Evolutionary conservation across 2,329 filamentous ascomycete genomes (phyloP).

Genomic region (Cytospora piceae): DNA sequence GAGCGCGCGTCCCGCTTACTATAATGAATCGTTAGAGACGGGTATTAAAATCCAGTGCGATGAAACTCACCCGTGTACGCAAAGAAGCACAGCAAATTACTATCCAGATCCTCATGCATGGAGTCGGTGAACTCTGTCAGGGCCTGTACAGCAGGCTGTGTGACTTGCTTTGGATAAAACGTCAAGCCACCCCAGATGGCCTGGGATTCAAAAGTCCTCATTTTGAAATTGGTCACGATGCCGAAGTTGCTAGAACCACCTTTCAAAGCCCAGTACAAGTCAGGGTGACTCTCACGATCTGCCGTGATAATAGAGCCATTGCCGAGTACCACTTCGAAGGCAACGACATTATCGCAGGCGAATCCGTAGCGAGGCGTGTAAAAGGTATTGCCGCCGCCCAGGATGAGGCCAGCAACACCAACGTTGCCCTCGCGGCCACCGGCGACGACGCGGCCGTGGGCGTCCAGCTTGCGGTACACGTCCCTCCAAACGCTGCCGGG

Average conservation of each 20-base stretch:
- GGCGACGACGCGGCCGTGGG: slow-evolving; percentile 1
- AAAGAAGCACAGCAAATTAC: slow-evolving; percentile 5
- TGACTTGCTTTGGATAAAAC: slow-evolving; percentile 26
- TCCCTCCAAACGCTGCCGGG: slow-evolving; percentile 2
- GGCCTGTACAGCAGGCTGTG: slow-evolving; percentile 28
- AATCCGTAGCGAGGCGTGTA: slow-evolving; percentile 7
- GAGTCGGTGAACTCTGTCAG: neutral
- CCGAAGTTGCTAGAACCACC: slow-evolving; percentile 48
- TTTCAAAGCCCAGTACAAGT: slow-evolving; percentile 12
- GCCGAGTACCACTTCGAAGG: slow-evolving; percentile 8
- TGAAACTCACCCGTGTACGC: neutral
- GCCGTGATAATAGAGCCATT: slow-evolving; percentile 8
- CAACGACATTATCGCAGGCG: slow-evolving; percentile 16
- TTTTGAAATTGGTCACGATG: slow-evolving; percentile 36
- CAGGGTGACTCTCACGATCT: neutral
- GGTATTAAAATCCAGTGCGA: too few relatives aligned
- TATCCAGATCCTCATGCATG: slow-evolving; percentile 8
- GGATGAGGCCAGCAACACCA: slow-evolving; percentile 8
- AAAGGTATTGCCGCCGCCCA: slow-evolving; percentile 1
- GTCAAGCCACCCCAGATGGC: slow-evolving; percentile 35
- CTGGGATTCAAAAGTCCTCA: slow-evolving; percentile 29
- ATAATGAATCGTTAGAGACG: neutral
- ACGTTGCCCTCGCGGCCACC: slow-evolving; percentile 15
- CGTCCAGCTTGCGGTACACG: neutral
- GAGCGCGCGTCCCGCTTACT: too few relatives aligned